phyloP scores from a whole-genome alignment of 345 rosid genomes.

The Barbarea vulgaris region DNA sequence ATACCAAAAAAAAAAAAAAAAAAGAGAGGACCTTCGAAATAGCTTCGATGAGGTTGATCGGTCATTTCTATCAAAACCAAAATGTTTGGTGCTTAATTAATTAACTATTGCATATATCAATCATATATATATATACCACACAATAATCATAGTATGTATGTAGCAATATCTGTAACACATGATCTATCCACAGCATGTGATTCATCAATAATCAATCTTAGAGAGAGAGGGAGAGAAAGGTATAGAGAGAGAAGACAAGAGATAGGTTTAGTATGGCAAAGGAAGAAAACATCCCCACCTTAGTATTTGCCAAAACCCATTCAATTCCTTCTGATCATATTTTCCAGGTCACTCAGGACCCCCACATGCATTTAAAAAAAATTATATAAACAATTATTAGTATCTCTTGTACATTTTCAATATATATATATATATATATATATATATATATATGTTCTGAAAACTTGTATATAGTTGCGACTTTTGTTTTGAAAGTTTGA shows the following conservation, averaged over 20 bases:
- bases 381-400: not conserved
- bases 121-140: not conserved
- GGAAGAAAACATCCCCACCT: conserved; percentile 36
- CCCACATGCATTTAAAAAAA: not conserved
- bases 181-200: conserved; percentile 12
- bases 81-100: not conserved
- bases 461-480: not conserved
- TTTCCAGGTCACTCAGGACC: conserved; percentile 33
- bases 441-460: not conserved
- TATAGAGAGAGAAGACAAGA: conserved; percentile 4
- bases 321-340: conserved; percentile 18
- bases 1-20: not conserved
- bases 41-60: not conserved
- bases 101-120: not conserved
- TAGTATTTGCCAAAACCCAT: conserved; percentile 32
- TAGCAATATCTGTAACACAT: not conserved
- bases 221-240: not conserved
- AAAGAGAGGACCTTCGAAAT: not conserved
- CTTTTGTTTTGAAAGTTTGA: not conserved
- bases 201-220: not conserved
- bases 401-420: not conserved
- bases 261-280: conserved; percentile 35
- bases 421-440: not conserved
- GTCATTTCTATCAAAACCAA: not conserved
- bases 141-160: not conserved